A percentile compares a stretch with the other conserved stretches of the same genome.
Conservation (phyloP, 176 grass and related monocot species). For the Lolium multiflorum region DNA sequence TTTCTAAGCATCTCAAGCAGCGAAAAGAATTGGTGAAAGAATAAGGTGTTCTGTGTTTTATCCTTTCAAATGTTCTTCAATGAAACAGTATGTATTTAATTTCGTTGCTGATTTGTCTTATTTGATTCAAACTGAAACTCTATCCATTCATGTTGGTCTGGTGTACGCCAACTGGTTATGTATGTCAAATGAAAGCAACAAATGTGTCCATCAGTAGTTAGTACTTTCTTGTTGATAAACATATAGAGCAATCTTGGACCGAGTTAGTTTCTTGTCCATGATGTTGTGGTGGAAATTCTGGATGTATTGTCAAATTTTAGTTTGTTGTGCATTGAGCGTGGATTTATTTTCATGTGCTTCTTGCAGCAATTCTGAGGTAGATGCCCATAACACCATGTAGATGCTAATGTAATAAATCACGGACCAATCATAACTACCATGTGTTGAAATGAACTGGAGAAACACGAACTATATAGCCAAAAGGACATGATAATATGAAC, state of each 20-base stretch:
- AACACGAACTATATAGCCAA: background rate
- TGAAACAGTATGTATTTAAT: background rate
- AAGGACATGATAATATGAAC: background rate
- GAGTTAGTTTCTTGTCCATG: background rate
- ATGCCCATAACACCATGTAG: background rate
- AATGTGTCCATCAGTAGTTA: too few relatives aligned
- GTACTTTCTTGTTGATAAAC: too few relatives aligned
- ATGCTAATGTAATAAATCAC: background rate
- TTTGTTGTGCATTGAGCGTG: background rate
- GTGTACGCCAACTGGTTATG: too few relatives aligned
- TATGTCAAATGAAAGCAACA: too few relatives aligned
- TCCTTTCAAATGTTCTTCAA: background rate
- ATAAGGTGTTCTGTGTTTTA: background rate
- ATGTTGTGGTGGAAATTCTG: background rate
- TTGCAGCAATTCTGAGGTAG: background rate
- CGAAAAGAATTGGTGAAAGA: background rate
- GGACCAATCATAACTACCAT: background rate
- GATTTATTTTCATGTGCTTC: background rate
- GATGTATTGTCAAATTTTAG: background rate
- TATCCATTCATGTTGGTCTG: background rate
- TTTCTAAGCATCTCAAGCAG: too few relatives aligned
- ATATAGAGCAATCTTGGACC: too few relatives aligned
- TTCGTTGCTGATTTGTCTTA: background rate
- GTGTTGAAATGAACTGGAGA: background rate
- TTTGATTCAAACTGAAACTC: background rate